A percentile compares a stretch with the other conserved stretches of the same genome.
phyloP scores from a whole-genome alignment of 2,329 filamentous ascomycete genomes.

The Aspergillus ochraceoroseus region DNA sequence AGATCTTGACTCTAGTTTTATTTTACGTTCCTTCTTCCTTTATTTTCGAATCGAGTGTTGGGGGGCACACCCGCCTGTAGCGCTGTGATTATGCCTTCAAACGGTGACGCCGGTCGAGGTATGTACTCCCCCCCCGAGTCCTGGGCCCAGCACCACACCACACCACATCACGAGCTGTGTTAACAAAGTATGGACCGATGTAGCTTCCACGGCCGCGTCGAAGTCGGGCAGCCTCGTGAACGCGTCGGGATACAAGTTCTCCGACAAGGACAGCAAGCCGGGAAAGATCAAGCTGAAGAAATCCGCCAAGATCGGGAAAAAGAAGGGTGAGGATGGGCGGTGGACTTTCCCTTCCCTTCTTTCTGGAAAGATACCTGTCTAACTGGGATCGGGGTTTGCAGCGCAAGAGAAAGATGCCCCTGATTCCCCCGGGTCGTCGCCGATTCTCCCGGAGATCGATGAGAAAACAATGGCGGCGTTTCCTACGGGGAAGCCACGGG shows the following conservation, averaged over 20 bases:
- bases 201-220: constrained; percentile 27
- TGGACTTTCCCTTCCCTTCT: constrained; percentile 1
- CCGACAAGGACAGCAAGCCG: constrained; percentile 43
- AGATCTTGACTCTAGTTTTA: not conserved
- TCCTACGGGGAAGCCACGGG: constrained; percentile 71
- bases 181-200: not conserved
- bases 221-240: constrained; percentile 39
- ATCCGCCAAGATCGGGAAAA: constrained; percentile 24
- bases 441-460: constrained; percentile 58
- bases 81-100: constrained; percentile 31
- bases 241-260: constrained; percentile 46
- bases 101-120: constrained; percentile 36
- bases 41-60: not conserved
- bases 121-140: constrained; percentile 16
- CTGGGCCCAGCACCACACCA: not conserved
- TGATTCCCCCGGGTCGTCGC: constrained; percentile 37
- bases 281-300: constrained; percentile 46
- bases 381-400: not conserved
- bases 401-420: constrained; percentile 18
- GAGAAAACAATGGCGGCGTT: constrained; percentile 74
- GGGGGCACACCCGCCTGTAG: not conserved
- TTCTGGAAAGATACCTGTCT: not conserved
- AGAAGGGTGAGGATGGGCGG: constrained; percentile 33
- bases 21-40: not conserved
- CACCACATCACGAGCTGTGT: not conserved